A percentile compares a stretch with the other conserved stretches of the same genome.
phyloP scores from a whole-genome alignment of 352 stramenopile genomes.

The Pythium phragmiticola region DNA sequence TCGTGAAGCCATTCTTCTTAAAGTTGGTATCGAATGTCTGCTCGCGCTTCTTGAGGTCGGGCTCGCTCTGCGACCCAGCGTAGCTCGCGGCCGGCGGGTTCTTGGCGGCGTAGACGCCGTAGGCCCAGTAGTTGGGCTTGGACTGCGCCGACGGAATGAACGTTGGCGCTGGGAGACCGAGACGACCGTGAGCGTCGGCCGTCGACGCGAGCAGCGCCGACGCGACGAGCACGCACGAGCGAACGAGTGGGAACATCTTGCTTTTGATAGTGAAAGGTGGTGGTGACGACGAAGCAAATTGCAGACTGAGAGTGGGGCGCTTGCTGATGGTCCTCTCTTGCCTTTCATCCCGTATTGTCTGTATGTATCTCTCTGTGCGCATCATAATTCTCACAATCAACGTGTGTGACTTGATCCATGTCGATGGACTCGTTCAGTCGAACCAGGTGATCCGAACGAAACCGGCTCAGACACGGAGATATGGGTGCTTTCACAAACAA shows the following conservation, averaged over 20 bases:
- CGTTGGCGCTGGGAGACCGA: conserved; percentile 9
- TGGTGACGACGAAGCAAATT: too few species aligned
- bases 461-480: too few species aligned
- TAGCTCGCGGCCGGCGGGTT: conserved; percentile 11
- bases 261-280: too few species aligned
- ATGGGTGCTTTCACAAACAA: too few species aligned
- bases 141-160: conserved; percentile 11
- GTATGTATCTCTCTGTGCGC: too few species aligned
- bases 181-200: conserved; percentile 7
- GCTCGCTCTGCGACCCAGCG: conserved; percentile 4
- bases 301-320: too few species aligned
- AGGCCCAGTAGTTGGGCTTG: conserved; percentile 13
- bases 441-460: too few species aligned
- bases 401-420: too few species aligned
- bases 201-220: conserved; percentile 3
- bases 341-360: too few species aligned
- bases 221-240: conserved; percentile 2
- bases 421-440: too few species aligned
- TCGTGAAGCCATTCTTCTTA: conserved; percentile 16
- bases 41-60: conserved; percentile 14
- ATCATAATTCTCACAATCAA: too few species aligned
- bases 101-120: conserved; percentile 14
- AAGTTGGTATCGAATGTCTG: conserved; percentile 14
- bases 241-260: conserved; percentile 1
- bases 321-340: too few species aligned